phyloP scores from a whole-genome alignment of 2,329 filamentous ascomycete genomes.

The Ambrosiella cleistominuta region DNA sequence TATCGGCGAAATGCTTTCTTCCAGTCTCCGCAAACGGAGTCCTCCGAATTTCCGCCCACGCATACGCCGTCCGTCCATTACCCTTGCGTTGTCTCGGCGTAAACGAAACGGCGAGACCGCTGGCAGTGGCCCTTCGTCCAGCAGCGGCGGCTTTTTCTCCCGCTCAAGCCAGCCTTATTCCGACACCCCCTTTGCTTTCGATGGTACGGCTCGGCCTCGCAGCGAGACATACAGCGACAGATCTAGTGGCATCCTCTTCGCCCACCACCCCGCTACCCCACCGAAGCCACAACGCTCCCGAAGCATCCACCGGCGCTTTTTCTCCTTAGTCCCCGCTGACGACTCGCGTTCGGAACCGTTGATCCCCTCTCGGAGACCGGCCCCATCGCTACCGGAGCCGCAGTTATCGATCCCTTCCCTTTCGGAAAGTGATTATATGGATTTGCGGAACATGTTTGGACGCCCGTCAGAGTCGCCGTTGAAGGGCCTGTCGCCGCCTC shows the following conservation, averaged over 20 bases:
- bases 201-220: neutral
- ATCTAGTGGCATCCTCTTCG: neutral
- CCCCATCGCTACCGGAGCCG: neutral
- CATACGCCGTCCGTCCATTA: slow-evolving; percentile 6
- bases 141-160: neutral
- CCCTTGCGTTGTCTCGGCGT: slow-evolving; percentile 4
- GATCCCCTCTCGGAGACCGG: neutral
- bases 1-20: neutral
- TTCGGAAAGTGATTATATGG: slow-evolving; percentile 10
- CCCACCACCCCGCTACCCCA: neutral
- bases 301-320: neutral
- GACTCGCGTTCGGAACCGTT: neutral
- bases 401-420: slow-evolving; percentile 7
- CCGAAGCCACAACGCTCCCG: neutral
- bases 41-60: neutral
- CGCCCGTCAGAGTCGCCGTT: slow-evolving; percentile 6
- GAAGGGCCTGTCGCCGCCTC: neutral
- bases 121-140: neutral
- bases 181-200: neutral
- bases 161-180: neutral
- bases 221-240: neutral
- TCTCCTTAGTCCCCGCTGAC: neutral
- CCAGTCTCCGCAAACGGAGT: neutral
- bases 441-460: slow-evolving; percentile 12
- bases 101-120: slow-evolving; percentile 7